phyloP scores from a whole-genome alignment of 148 eudicot genomes.

The Rhododendron williamsianum region DNA sequence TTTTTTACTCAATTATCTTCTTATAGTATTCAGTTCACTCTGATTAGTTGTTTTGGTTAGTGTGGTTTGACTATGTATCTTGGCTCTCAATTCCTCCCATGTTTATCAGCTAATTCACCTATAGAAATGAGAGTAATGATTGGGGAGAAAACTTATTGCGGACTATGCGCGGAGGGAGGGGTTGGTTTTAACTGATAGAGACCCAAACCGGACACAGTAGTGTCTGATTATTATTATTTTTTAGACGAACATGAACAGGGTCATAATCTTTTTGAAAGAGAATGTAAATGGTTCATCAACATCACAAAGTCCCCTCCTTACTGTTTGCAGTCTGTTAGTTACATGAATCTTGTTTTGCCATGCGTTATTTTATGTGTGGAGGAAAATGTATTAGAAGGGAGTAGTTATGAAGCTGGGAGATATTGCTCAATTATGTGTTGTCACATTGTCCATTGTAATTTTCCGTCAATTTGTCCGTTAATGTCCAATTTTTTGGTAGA shows the following conservation, averaged over 20 bases:
- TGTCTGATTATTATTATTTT: not conserved
- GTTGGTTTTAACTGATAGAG: not conserved
- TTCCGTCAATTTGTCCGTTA: not conserved
- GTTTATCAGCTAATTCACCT: not conserved
- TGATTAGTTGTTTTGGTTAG: not conserved
- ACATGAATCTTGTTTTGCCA: not conserved
- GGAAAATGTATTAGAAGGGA: not conserved
- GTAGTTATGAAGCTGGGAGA: not conserved
- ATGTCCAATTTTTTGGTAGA: not conserved
- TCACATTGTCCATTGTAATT: not conserved
- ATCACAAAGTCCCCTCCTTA: not conserved
- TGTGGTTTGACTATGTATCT: not conserved
- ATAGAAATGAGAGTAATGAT: not conserved
- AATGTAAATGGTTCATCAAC: not conserved
- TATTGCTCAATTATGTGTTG: not conserved
- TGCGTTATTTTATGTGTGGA: not conserved
- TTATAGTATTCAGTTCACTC: not conserved
- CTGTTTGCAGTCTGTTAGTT: not conserved
- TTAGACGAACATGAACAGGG: too few species aligned
- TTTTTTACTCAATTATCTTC: not conserved
- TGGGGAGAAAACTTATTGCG: not conserved
- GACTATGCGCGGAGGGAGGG: not conserved
- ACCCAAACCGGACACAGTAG: not conserved
- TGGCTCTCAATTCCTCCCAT: not conserved
- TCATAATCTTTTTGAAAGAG: not conserved